Conservation (phyloP, 805 yeast species). For the Metschnikowia koreensis region DNA sequence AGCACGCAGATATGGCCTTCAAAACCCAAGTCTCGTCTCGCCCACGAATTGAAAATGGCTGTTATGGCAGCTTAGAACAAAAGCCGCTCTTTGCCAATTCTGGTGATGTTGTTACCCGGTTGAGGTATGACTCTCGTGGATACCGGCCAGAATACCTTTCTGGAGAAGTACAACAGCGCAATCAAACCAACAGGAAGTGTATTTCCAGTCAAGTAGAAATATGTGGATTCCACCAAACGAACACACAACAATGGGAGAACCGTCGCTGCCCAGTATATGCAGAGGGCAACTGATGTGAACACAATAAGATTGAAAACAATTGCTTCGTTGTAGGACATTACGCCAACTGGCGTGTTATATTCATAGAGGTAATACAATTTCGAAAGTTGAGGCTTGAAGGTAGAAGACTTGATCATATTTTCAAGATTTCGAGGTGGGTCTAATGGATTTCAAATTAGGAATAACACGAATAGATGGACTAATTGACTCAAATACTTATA, state of each 20-base stretch:
- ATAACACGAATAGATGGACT: too few relatives aligned
- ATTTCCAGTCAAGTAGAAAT: constrained; percentile 22
- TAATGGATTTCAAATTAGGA: too few relatives aligned
- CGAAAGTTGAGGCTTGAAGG: background rate
- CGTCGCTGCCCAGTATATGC: constrained; percentile 17
- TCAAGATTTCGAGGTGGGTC: too few relatives aligned
- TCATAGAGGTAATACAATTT: constrained; percentile 22
- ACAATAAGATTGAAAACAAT: constrained; percentile 20
- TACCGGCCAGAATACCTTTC: background rate
- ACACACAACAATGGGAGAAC: constrained; percentile 14
- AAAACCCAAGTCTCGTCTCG: background rate
- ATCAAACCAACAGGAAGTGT: constrained; percentile 6
- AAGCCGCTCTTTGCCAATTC: background rate
- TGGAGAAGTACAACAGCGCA: constrained; percentile 1
- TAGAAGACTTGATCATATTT: background rate
- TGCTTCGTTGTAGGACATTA: constrained; percentile 26
- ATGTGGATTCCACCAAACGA: constrained; percentile 13
- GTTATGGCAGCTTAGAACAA: background rate
- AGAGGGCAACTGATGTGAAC: constrained; percentile 12
- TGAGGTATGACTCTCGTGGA: background rate
- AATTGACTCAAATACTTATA: too few relatives aligned
- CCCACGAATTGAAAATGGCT: background rate
- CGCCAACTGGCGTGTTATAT: constrained; percentile 29
- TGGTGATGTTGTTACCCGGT: background rate
- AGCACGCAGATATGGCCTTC: background rate